These are phyloP conservation scores for Phytophthora boehmeriae DNA, from an alignment of 352 stramenopile species.

Conservation along the genomic window DNA sequence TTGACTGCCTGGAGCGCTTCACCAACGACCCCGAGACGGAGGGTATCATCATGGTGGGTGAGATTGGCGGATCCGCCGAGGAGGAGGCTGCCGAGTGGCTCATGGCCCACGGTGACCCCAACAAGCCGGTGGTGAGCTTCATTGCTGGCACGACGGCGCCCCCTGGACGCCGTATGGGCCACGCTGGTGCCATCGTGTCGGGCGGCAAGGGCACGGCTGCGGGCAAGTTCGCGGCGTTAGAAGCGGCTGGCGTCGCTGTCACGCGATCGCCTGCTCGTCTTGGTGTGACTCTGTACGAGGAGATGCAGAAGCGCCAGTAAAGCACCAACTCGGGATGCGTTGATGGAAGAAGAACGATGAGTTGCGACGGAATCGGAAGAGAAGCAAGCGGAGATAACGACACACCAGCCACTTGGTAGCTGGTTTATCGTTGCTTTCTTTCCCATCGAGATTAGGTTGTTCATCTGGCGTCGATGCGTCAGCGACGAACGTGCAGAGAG, in stretches of 20 bases:
- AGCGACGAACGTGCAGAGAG: slow-evolving; percentile 2
- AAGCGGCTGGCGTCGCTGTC: slow-evolving; percentile 95
- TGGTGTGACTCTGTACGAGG: slow-evolving; percentile 96
- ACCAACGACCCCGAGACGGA: slow-evolving; percentile 99
- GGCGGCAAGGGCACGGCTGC: slow-evolving; percentile 98
- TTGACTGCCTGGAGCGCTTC: slow-evolving; percentile 99
- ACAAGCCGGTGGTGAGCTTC: slow-evolving; percentile 99
- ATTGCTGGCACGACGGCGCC: slow-evolving; percentile 99
- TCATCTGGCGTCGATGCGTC: slow-evolving; percentile 7
- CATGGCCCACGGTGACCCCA: slow-evolving; percentile 96
- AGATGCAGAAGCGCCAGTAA: slow-evolving; percentile 89
- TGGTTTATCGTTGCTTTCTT: slow-evolving; percentile 11
- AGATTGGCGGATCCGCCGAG: slow-evolving; percentile 98
- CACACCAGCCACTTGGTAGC: slow-evolving; percentile 35
- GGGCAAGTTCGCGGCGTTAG: slow-evolving; percentile 97
- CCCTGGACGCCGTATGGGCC: slow-evolving; percentile 98
- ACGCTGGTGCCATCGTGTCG: slow-evolving; percentile 99
- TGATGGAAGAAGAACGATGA: slow-evolving; percentile 16
- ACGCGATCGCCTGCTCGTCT: slow-evolving; percentile 96
- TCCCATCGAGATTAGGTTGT: not conserved
- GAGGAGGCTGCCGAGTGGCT: slow-evolving; percentile 99
- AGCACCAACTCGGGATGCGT: slow-evolving; percentile 7
- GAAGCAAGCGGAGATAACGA: slow-evolving; percentile 1
- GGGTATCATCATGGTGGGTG: slow-evolving; percentile 99
- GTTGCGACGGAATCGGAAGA: slow-evolving; percentile 2